Conservation (phyloP, 257 asterid genomes). For the Echites panduratus region DNA sequence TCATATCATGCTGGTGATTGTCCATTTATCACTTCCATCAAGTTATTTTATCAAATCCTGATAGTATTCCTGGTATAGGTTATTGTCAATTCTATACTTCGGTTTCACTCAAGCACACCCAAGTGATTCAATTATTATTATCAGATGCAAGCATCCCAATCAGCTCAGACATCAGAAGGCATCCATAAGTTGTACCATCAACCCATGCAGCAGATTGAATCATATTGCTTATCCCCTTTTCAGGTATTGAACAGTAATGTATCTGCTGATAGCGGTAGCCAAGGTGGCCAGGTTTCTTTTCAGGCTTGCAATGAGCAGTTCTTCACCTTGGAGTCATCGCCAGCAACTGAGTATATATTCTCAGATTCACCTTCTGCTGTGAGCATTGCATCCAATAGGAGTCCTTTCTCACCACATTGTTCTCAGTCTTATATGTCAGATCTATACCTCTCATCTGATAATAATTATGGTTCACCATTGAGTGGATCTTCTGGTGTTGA, state of each 20-base stretch:
- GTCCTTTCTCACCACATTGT: slow-evolving; percentile 76
- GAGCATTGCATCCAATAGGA: slow-evolving; percentile 53
- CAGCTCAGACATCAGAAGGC: slow-evolving; percentile 40
- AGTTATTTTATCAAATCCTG: background rate
- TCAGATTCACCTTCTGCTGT: slow-evolving; percentile 60
- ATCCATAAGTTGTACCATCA: slow-evolving; percentile 41
- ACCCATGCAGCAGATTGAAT: slow-evolving; percentile 41
- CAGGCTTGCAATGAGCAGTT: slow-evolving; percentile 48
- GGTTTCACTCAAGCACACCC: background rate
- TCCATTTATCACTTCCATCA: background rate
- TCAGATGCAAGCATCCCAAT: slow-evolving; percentile 65
- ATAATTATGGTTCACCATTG: slow-evolving; percentile 69
- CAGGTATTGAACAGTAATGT: slow-evolving; percentile 53
- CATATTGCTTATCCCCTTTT: slow-evolving; percentile 32
- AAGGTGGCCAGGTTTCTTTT: slow-evolving; percentile 45
- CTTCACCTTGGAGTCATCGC: slow-evolving; percentile 82
- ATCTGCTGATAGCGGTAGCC: slow-evolving; percentile 38
- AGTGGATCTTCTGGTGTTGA: slow-evolving; percentile 79
- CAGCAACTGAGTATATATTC: slow-evolving; percentile 33
- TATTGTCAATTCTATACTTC: background rate
- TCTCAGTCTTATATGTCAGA: slow-evolving; percentile 70
- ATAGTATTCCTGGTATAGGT: background rate
- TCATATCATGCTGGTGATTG: background rate
- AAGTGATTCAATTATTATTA: slow-evolving; percentile 6
- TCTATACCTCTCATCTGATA: slow-evolving; percentile 48